Evolutionary conservation across 352 stramenopile species (phyloP), one percentile per base, ranked within the genome.

Genomic region (Phytophthora chlamydospora): DNA sequence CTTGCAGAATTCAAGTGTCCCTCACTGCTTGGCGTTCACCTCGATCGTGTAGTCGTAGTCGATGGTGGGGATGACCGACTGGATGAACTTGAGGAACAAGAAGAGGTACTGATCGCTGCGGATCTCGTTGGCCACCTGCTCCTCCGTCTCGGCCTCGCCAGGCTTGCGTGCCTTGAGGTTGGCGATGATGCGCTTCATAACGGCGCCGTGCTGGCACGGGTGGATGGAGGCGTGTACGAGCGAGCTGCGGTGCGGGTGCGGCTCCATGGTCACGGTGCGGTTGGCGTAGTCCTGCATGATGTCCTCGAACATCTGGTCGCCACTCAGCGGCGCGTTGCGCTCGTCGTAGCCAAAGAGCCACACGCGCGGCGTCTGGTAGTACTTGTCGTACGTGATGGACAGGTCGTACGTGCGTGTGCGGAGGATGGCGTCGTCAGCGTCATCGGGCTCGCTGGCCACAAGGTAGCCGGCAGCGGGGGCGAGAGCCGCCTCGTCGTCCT

Each of bases 61-160:
- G 69, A 99, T 99, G 9, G 97, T 99, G 0, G 98, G 97, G 60
- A 99, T 97, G 45, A 99, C 98, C 61, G 89, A 98, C 74, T 97
- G 95, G 33, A 99, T 97, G 74, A 99, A 99, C 81, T 99, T 99
- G 58, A 99, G 88, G 79, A 99, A 99, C 38, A 99, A 91, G 68
- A 99, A 99, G 33, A 99, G 71, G 69, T 99, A 99, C 81, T 98
- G 97, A 73, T 99, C 96, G 38, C 97, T 93, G 33, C 89, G 88
- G 35, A 97, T 89, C 43, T 83, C 84, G 31, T 67, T 58, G 19
- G 59, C 50, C 21, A 52, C 33, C 35, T 68, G 76, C 35, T 75
- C 59, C 32, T 53, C 49, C 38, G 62, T 66, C 45, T 74, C 65
- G n/a, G 24, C 31, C 14, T 70, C 70, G 4, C 46, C 63, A 0